Evolutionary conservation across 169 alveolate genomes (phyloP).

Genomic region (Condylostoma magnum): DNA sequence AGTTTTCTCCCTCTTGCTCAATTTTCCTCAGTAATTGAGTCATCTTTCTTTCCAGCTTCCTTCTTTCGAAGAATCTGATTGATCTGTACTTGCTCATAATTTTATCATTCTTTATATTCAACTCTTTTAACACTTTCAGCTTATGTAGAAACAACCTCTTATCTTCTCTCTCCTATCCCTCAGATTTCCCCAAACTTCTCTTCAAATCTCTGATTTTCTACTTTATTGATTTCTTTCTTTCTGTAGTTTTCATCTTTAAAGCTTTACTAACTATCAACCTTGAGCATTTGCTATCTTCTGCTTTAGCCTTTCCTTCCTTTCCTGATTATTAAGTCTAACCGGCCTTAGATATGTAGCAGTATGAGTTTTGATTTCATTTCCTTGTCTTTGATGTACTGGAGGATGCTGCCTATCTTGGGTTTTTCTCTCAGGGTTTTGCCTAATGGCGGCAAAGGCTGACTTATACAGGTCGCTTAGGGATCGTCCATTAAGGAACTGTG

Average conservation of each 20-base stretch:
- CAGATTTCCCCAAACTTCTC: not conserved
- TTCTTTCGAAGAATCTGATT: not conserved
- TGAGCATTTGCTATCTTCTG: conserved; percentile 89
- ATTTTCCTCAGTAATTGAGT: not conserved
- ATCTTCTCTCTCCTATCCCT: not conserved
- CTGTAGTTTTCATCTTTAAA: not conserved
- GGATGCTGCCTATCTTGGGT: conserved; percentile 80
- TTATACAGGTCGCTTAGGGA: conserved; percentile 95
- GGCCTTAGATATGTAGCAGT: conserved; percentile 90
- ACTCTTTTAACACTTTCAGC: not conserved
- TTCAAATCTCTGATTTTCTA: not conserved
- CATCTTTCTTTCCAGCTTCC: not conserved
- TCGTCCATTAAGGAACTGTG: conserved; percentile 87
- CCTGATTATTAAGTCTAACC: conserved; percentile 87
- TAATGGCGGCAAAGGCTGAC: conserved; percentile 96
- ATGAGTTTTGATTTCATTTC: conserved; percentile 81
- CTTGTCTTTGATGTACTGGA: conserved; percentile 79
- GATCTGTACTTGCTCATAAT: conserved; percentile 1
- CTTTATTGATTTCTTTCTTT: conserved; percentile 1
- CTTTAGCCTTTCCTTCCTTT: conserved; percentile 92
- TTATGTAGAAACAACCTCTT: not conserved
- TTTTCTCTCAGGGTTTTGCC: conserved; percentile 92
- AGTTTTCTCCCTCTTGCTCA: not conserved
- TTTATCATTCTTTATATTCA: not conserved
- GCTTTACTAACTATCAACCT: too few relatives aligned